Percentiles rank a stretch among this genome's conserved stretches.
These are phyloP conservation scores for Syzygium syzygioides DNA, from an alignment of 441 rosid species.

Conservation along the genomic window DNA sequence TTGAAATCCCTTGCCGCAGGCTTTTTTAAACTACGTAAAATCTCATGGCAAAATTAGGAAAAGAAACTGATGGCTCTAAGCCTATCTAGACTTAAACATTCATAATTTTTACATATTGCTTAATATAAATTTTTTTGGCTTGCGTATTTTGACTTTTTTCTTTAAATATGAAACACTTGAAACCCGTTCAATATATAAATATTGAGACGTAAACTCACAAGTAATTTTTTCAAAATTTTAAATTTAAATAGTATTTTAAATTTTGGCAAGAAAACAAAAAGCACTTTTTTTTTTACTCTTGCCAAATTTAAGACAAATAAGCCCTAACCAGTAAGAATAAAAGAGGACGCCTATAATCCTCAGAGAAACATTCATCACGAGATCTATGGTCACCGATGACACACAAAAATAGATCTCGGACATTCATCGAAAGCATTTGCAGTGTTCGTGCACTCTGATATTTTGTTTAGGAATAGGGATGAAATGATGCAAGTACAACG, in stretches of 20 bases:
- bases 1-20: neutral
- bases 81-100: neutral
- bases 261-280: neutral
- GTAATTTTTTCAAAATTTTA: neutral
- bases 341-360: neutral
- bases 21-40: neutral
- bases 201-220: neutral
- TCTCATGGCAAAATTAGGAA: neutral
- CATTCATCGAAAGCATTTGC: neutral
- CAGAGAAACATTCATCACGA: neutral
- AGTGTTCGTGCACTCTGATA: neutral
- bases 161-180: neutral
- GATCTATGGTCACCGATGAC: neutral
- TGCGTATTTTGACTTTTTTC: neutral
- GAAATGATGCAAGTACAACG: neutral
- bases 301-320: neutral
- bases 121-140: neutral
- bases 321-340: neutral
- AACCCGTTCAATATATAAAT: neutral
- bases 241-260: neutral
- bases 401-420: neutral
- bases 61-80: neutral
- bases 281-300: neutral
- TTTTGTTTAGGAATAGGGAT: neutral
- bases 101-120: neutral